phyloP scores from a whole-genome alignment of 768 basidiomycete genomes.

The Mycena metata region DNA sequence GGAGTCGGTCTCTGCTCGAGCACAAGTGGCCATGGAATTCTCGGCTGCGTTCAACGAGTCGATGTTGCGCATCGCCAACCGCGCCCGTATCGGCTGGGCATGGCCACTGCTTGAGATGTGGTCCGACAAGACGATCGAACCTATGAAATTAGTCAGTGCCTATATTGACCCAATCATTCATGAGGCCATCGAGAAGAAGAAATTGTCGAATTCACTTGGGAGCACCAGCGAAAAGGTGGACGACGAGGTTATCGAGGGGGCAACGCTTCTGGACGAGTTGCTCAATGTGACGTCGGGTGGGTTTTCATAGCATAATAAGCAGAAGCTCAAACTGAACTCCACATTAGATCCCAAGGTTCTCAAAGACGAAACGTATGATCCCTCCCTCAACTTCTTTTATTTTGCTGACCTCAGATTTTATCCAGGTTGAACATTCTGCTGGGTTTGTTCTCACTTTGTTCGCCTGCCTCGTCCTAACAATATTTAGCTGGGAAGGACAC shows the following conservation, averaged over 20 bases:
- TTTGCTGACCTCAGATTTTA: constrained; percentile 2
- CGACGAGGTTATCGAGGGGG: constrained; percentile 54
- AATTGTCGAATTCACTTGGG: constrained; percentile 34
- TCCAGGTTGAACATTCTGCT: constrained; percentile 61
- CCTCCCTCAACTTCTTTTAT: neutral
- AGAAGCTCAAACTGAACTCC: neutral
- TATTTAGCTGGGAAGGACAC: constrained; percentile 36
- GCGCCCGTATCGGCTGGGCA: constrained; percentile 60
- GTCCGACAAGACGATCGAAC: constrained; percentile 58
- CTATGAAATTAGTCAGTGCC: constrained; percentile 67
- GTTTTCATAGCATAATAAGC: constrained; percentile 23
- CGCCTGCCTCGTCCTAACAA: neutral
- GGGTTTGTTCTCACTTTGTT: constrained; percentile 40
- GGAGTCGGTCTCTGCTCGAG: constrained; percentile 41
- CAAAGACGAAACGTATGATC: constrained; percentile 63
- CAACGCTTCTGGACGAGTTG: constrained; percentile 69
- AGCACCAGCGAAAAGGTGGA: constrained; percentile 44
- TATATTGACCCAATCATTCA: constrained; percentile 67
- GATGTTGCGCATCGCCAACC: constrained; percentile 57
- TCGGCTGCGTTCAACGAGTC: constrained; percentile 63
- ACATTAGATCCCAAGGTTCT: constrained; percentile 58
- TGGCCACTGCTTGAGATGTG: constrained; percentile 70
- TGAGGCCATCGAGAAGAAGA: constrained; percentile 62
- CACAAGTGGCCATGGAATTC: constrained; percentile 58
- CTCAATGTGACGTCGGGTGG: constrained; percentile 62